These are phyloP conservation scores for Corchorus olitorius DNA, from an alignment of 345 rosid genomes.

Conservation along the genomic window DNA sequence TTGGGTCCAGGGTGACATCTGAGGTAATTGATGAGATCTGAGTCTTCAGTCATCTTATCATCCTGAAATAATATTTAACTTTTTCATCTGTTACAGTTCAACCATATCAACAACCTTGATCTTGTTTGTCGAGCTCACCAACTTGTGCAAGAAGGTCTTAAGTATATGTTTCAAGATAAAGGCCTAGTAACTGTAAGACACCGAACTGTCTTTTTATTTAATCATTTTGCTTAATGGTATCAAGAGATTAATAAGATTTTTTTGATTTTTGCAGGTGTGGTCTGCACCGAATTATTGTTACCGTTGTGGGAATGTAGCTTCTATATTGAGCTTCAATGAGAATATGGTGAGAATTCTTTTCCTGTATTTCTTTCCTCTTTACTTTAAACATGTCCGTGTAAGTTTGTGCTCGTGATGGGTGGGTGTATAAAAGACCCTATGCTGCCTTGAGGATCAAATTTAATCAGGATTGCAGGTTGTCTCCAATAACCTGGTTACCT, in stretches of 20 bases:
- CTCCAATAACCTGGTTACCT: too few relatives aligned
- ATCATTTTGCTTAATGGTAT: conserved; percentile 1
- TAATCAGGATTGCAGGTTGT: not conserved
- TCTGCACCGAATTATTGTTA: conserved; percentile 99
- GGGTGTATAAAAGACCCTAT: not conserved
- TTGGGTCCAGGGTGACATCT: conserved; percentile 96
- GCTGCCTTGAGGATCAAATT: not conserved
- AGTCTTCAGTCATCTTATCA: not conserved
- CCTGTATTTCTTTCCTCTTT: not conserved
- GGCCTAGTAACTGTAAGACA: conserved; percentile 92
- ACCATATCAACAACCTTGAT: conserved; percentile 90
- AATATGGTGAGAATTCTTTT: conserved; percentile 59
- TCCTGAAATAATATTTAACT: conserved; percentile 22
- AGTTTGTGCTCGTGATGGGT: not conserved
- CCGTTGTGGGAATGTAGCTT: conserved; percentile 99
- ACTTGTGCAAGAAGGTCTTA: conserved; percentile 99
- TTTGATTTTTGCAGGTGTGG: conserved; percentile 74
- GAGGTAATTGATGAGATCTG: conserved; percentile 56
- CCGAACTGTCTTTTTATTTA: conserved; percentile 8
- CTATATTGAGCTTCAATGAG: conserved; percentile 97
- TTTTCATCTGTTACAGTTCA: conserved; percentile 61
- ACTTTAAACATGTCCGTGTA: not conserved
- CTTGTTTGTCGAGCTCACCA: conserved; percentile 99
- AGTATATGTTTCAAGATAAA: conserved; percentile 99
- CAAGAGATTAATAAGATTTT: conserved; percentile 28